Conservation (phyloP, 2,329 filamentous ascomycete genomes). For the Didymella sp. region DNA sequence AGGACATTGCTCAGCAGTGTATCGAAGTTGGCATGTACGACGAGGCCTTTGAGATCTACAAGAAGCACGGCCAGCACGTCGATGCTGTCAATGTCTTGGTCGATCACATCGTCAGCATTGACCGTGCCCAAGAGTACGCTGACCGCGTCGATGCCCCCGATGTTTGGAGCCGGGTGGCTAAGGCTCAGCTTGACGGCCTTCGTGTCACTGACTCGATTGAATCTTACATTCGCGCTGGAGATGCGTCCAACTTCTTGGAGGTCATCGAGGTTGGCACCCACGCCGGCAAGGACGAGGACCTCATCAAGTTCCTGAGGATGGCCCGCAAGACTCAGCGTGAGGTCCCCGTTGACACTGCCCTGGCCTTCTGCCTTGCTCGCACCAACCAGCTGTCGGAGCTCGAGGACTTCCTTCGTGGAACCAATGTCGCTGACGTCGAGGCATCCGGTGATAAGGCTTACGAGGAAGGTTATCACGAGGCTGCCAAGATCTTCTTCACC, state of each 20-base stretch:
- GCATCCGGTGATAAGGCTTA: constrained; percentile 98
- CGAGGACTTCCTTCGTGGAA: constrained; percentile 91
- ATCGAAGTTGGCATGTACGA: constrained; percentile 95
- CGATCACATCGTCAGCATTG: constrained; percentile 96
- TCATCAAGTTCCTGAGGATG: constrained; percentile 97
- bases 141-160: constrained; percentile 93
- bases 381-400: constrained; percentile 91
- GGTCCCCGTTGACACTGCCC: constrained; percentile 87
- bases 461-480: constrained; percentile 90
- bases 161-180: constrained; percentile 90
- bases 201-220: constrained; percentile 92
- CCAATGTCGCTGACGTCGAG: constrained; percentile 95
- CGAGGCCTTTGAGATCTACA: constrained; percentile 98
- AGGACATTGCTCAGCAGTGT: constrained; percentile 91
- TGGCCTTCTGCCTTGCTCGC: constrained; percentile 92
- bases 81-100: constrained; percentile 91
- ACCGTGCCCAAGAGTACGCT: constrained; percentile 93
- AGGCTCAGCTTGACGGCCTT: constrained; percentile 95
- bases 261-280: constrained; percentile 96
- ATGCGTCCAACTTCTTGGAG: constrained; percentile 91
- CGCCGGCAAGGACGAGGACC: constrained; percentile 96
- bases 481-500: constrained; percentile 97
- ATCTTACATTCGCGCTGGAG: constrained; percentile 94
- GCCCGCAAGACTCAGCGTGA: constrained; percentile 95
- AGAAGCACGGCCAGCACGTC: constrained; percentile 91